Evolutionary conservation across 2,329 filamentous ascomycete species (phyloP).

Genomic region (Ophiostoma novo-ulmi): DNA sequence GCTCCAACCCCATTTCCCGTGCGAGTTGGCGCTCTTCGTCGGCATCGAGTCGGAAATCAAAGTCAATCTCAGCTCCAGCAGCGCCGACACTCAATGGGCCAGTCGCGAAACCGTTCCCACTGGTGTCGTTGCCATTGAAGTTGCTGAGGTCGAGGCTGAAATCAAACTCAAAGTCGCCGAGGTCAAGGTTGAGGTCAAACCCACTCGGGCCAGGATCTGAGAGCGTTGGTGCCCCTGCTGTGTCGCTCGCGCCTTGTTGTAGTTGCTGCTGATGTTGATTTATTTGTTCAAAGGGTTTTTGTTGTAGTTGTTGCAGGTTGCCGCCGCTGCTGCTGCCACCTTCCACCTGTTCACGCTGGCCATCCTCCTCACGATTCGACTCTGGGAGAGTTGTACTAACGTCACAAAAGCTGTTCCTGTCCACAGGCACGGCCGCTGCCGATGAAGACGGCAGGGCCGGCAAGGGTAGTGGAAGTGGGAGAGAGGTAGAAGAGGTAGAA

Average conservation of each 20-base stretch:
- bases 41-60: background rate
- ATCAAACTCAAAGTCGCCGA: slow-evolving; percentile 8
- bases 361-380: background rate
- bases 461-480: slow-evolving; percentile 9
- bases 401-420: slow-evolving; percentile 17
- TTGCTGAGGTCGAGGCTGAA: background rate
- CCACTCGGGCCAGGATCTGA: slow-evolving; percentile 9
- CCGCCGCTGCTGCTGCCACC: background rate
- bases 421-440: slow-evolving; percentile 8
- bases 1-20: slow-evolving; percentile 13
- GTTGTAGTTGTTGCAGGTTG: background rate
- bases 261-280: background rate
- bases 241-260: background rate
- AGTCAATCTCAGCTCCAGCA: background rate
- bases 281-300: background rate
- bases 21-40: slow-evolving; percentile 8
- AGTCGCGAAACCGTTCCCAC: background rate
- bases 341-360: background rate
- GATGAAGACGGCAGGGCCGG: slow-evolving; percentile 8
- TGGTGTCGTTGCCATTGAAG: background rate
- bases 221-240: background rate
- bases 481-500: background rate
- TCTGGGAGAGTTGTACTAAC: slow-evolving; percentile 23
- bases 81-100: background rate
- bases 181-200: background rate